Base-by-base conservation (phyloP, 257 asterid genomes). In the Ophiorrhiza pumila region DNA sequence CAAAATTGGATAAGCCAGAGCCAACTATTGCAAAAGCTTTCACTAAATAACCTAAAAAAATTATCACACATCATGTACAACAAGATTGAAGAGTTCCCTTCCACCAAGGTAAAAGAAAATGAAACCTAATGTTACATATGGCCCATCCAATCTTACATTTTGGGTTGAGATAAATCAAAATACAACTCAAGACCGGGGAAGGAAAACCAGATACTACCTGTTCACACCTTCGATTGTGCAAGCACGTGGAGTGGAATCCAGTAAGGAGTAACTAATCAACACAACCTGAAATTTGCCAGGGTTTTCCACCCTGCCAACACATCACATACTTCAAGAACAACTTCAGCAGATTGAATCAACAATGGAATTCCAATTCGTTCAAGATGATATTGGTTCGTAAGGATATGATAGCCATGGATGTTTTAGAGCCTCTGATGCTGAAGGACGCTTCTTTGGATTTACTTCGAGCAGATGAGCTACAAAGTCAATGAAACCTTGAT, bases 381-480 rank as follows among this genome's bases (percentile, higher is more conserved):
- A 95, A 32, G 98, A 89, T 15, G 99, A 95, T 80, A 95, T 90
- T 64, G 99, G 98, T 63, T 92, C 99, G 4, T 95, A 95, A 61
- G 98, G 98, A 73, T 95, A 95, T 73, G 96, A 91, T 61, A 95
- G 81, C 99, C 99, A 92, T 23, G 99, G 96, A 70, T 93, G 97
- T 79, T 91, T 94, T 42, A 94, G 84, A 77, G 98, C 97, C 76
- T 93, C 96, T 37, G 92, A 74, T 35, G 97, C 98, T 67, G 98
- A 88, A 32, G 96, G 98, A 60, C 98, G 85, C 80, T 84, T 91
- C 68, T 80, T 79, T 13, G 97, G 98, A 86, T 91, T 87, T 42
- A 88, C 83, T 83, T 94, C 97, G 7, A 94, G 96, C 58, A 94
- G 86, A 84, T 91, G 89, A 80, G 78, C 86, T 75, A 89, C 96